phyloP scores from a whole-genome alignment of 2,329 filamentous ascomycete genomes.

The Stachybotrys elegans region DNA sequence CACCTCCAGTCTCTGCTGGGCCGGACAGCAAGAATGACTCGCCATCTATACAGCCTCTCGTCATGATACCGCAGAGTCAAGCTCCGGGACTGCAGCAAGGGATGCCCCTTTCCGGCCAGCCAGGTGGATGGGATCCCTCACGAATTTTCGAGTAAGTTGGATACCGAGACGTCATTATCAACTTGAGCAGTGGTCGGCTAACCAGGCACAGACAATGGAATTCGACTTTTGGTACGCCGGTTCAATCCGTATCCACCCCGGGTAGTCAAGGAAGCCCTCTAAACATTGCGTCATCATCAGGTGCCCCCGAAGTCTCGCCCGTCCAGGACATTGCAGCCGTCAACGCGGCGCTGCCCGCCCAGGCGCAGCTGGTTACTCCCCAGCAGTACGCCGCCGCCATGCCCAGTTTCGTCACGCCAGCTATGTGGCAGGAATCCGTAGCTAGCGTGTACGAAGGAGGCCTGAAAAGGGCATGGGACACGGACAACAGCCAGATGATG shows the following conservation, averaged over 20 bases:
- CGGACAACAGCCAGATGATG: constrained; percentile 33
- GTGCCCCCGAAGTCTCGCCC: constrained; percentile 48
- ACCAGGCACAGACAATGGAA: constrained; percentile 99
- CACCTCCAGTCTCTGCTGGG: constrained; percentile 72
- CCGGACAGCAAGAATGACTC: constrained; percentile 75
- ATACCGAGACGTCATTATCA: no score
- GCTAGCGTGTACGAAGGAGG: constrained; percentile 64
- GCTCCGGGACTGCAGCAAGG: constrained; percentile 45
- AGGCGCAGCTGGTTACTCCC: constrained; percentile 41
- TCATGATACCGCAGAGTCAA: constrained; percentile 63
- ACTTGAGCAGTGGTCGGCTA: no score
- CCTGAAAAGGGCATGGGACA: constrained; percentile 59
- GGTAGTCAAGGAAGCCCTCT: constrained; percentile 43
- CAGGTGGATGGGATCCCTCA: constrained; percentile 73
- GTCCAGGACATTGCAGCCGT: constrained; percentile 49
- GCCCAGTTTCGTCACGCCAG: constrained; percentile 59
- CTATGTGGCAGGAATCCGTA: constrained; percentile 70
- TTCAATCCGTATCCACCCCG: constrained; percentile 25
- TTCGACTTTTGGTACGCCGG: constrained; percentile 77
- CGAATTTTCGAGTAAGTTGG: constrained; percentile 89
- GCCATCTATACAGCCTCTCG: constrained; percentile 65
- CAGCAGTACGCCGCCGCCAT: constrained; percentile 49
- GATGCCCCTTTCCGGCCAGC: constrained; percentile 58
- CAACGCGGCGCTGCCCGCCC: constrained; percentile 36
- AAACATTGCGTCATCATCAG: constrained; percentile 48